Base-by-base conservation (phyloP, 257 asterid genomes). In the Linaria vulgaris region DNA sequence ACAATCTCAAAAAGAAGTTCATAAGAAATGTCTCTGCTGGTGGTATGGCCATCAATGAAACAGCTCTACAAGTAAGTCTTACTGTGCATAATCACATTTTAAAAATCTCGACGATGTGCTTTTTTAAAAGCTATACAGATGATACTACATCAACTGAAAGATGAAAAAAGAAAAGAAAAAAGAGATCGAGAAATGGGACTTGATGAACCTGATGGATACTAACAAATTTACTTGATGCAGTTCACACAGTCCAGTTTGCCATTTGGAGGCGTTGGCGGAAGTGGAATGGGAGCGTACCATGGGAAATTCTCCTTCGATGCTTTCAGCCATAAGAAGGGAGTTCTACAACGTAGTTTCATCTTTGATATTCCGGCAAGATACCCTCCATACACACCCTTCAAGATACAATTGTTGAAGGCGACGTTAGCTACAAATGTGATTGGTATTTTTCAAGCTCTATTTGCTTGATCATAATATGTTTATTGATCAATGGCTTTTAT, bases 261-360 rank as follows among this genome's bases (percentile, higher is more conserved):
- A 25, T 92, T 92, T 48, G 99, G 99, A 51, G 99, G 99, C 1
- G 91, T 92, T 15, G 99, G 97, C 23, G 96, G 79, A 75, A 92
- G 99, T 67, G 99, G 99, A 68, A 92, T 80, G 87, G 99, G 99
- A 47, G 69, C 96, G 23, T 92, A 87, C 81, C 97, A 92, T 23
- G 99, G 99, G 6, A 87, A 81, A 72, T 82, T 79, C 75, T 87
- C 96, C 9, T 92, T 89, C 49, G 99, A 92, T n/a, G 77, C 88
- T 75, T 89, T 92, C 70, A 92, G 94, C 85, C 99, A 92, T 65
- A 85, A 83, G 80, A 92, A 92, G 83, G 78, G 94, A 13, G 97
- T 92, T 72, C 51, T 92, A 54, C 61, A 59, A 12, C 87, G 97
- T 15, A 78, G 82, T 20, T 87, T 88, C 66, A 58, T 48, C n/a